Conservation (phyloP, 73 alveolate species). For the Tetrahymena thermophila region DNA sequence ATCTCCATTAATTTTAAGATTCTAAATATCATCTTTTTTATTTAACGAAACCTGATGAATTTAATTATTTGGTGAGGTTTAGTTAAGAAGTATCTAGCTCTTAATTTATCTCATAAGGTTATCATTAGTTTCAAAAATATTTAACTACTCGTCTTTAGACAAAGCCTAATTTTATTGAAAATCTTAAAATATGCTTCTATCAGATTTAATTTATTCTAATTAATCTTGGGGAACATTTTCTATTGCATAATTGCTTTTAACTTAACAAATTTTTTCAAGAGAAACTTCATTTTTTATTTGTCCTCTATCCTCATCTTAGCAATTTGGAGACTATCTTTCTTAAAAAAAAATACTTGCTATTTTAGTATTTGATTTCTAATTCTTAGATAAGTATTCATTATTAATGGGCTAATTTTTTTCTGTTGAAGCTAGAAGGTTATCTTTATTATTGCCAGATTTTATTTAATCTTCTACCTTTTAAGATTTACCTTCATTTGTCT, state of each 20-base stretch:
- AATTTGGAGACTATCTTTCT: neutral
- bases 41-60: neutral
- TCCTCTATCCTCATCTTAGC: too few relatives aligned
- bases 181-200: too few relatives aligned
- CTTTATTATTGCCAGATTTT: neutral
- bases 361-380: too few relatives aligned
- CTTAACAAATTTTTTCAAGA: too few relatives aligned
- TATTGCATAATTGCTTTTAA: too few relatives aligned
- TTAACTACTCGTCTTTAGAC: neutral
- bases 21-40: neutral
- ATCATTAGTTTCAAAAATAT: neutral
- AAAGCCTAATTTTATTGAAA: neutral
- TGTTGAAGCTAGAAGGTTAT: neutral
- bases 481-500: neutral
- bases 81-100: neutral
- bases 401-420: too few relatives aligned
- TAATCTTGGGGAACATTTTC: too few relatives aligned
- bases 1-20: neutral
- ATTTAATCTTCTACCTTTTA: neutral
- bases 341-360: neutral
- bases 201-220: too few relatives aligned
- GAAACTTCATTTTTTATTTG: too few relatives aligned
- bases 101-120: neutral
- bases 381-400: too few relatives aligned
- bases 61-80: neutral